A percentile compares a stretch with the other conserved stretches of the same genome.
Conservation (phyloP, 345 rosid species). For the Isatis tinctoria region DNA sequence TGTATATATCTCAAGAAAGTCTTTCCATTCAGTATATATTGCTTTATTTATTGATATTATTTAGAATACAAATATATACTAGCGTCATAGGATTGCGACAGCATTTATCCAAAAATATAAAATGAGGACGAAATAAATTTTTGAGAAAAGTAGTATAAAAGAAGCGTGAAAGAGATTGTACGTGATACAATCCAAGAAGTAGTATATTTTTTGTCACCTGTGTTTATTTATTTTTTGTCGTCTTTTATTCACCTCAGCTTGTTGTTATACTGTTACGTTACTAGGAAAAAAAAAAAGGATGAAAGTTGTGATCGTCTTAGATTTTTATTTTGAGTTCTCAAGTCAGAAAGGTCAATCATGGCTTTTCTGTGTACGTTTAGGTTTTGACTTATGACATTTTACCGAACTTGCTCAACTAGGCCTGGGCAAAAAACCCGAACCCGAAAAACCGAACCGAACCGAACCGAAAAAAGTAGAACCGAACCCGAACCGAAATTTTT, state of each 20-base stretch:
- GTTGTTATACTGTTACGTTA: not conserved
- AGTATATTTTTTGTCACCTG: conserved; percentile 11
- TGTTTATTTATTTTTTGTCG: not conserved
- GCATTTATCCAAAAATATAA: not conserved
- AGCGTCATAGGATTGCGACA: conserved; percentile 18
- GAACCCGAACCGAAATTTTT: too few relatives aligned
- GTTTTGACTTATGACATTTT: not conserved
- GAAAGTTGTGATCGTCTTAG: not conserved
- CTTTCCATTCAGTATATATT: conserved; percentile 7
- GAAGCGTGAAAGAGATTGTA: conserved; percentile 13
- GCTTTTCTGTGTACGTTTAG: not conserved
- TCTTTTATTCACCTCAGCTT: not conserved
- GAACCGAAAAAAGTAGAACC: too few relatives aligned
- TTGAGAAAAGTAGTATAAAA: conserved; percentile 10
- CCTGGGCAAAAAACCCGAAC: too few relatives aligned
- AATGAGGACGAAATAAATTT: not conserved
- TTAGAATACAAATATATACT: not conserved
- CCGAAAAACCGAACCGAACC: too few relatives aligned
- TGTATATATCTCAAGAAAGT: not conserved
- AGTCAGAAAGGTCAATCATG: not conserved
- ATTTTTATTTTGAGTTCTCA: not conserved
- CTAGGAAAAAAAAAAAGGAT: not conserved
- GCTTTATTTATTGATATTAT: not conserved
- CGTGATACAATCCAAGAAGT: conserved; percentile 4
- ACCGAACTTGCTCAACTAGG: not conserved